phyloP scores from a whole-genome alignment of 352 stramenopile species.

The Phytophthora lateralis region DNA sequence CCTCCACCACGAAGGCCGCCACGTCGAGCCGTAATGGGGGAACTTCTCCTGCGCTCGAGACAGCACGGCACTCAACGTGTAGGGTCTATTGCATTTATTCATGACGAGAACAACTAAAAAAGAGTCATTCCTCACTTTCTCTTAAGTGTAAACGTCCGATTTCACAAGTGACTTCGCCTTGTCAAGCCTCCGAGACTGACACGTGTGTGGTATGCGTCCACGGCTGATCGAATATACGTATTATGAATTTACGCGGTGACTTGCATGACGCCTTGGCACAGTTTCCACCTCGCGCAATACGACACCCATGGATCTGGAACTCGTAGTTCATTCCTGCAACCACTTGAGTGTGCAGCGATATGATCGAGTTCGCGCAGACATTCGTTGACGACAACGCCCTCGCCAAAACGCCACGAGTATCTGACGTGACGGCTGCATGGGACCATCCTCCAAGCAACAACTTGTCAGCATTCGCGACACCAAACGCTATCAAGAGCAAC shows the following conservation, averaged over 20 bases:
- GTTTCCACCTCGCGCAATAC: constrained; percentile 10
- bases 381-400: constrained; percentile 16
- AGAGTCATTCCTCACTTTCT: background rate
- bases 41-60: background rate
- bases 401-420: constrained; percentile 22
- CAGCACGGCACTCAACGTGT: background rate
- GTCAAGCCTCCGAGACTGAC: constrained; percentile 3
- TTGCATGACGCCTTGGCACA: constrained; percentile 12
- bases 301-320: constrained; percentile 25
- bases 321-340: constrained; percentile 31
- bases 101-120: background rate
- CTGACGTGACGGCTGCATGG: background rate
- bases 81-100: background rate
- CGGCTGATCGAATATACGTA: constrained; percentile 25
- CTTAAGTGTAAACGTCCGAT: background rate
- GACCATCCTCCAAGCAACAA: constrained; percentile 24
- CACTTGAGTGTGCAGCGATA: constrained; percentile 20
- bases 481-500: constrained; percentile 8
- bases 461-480: background rate
- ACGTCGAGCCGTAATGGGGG: constrained; percentile 3
- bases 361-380: constrained; percentile 21
- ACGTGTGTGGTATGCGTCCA: constrained; percentile 24
- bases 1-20: constrained; percentile 15
- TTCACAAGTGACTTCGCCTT: background rate
- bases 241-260: constrained; percentile 11